These are phyloP conservation scores for Tremella mesenterica DNA, from an alignment of 768 basidiomycete species.

Conservation along the genomic window DNA sequence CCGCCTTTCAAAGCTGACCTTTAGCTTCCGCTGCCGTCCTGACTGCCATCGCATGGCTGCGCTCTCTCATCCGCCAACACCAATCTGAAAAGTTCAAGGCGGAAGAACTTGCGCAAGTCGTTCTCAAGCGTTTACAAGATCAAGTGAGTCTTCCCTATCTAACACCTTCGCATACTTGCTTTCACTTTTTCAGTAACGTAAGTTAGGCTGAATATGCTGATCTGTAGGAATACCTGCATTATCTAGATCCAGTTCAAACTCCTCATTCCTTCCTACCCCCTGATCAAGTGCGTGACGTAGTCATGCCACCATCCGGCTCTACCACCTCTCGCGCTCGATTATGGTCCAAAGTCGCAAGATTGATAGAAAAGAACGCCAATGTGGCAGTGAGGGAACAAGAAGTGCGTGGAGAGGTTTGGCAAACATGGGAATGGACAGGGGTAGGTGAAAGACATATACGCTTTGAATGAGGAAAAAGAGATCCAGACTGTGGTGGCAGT, in stretches of 20 bases:
- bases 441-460: constrained; percentile 17
- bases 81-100: constrained; percentile 37
- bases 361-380: constrained; percentile 41
- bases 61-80: constrained; percentile 19
- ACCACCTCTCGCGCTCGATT: constrained; percentile 23
- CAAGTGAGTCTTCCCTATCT: constrained; percentile 26
- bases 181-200: too few species aligned
- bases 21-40: constrained; percentile 23
- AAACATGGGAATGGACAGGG: constrained; percentile 43
- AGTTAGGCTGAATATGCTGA: not conserved
- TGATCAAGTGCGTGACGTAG: constrained; percentile 41
- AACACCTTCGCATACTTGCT: too few species aligned
- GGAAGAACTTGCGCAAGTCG: constrained; percentile 40
- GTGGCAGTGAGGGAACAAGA: constrained; percentile 37
- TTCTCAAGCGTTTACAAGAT: constrained; percentile 39
- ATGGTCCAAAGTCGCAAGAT: constrained; percentile 30
- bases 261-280: constrained; percentile 40
- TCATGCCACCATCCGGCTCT: constrained; percentile 33
- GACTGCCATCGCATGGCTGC: constrained; percentile 23
- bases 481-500: too few species aligned
- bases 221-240: constrained; percentile 37
- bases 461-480: too few species aligned
- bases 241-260: constrained; percentile 37
- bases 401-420: constrained; percentile 39
- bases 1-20: constrained; percentile 4